These are phyloP conservation scores for Mycena metata DNA, from an alignment of 768 basidiomycete genomes.

Conservation along the genomic window DNA sequence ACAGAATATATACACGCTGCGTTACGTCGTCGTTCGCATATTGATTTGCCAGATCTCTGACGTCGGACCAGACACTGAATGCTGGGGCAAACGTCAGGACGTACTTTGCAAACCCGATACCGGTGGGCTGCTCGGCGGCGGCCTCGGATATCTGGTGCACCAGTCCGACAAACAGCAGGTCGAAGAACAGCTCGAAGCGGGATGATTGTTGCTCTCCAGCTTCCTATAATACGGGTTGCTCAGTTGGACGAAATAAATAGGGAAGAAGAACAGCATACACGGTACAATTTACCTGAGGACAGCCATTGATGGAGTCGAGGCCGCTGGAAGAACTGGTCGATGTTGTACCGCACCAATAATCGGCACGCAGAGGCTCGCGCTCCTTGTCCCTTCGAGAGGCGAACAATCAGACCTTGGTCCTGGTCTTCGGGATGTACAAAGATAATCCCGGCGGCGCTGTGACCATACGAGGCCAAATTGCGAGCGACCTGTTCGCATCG, in stretches of 20 bases:
- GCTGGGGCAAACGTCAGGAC: slow-evolving; percentile 44
- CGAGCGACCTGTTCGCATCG: slow-evolving; percentile 17
- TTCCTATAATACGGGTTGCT: slow-evolving; percentile 3
- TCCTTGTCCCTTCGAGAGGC: slow-evolving; percentile 23
- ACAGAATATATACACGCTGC: slow-evolving; percentile 46
- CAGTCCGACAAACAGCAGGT: slow-evolving; percentile 50
- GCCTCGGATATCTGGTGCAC: slow-evolving; percentile 49
- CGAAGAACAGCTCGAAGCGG: slow-evolving; percentile 52
- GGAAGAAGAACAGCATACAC: slow-evolving; percentile 9
- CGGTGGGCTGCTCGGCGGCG: slow-evolving; percentile 43
- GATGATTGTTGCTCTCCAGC: slow-evolving; percentile 37
- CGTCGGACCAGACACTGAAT: slow-evolving; percentile 49
- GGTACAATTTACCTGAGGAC: slow-evolving; percentile 32
- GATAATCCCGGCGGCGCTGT: slow-evolving; percentile 36
- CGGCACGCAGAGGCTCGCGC: slow-evolving; percentile 28
- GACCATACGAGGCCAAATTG: slow-evolving; percentile 35
- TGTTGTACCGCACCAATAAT: slow-evolving; percentile 31
- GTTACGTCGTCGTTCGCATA: slow-evolving; percentile 50
- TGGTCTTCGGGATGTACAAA: slow-evolving; percentile 36
- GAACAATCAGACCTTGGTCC: slow-evolving; percentile 33
- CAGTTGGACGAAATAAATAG: neutral
- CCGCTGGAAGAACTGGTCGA: slow-evolving; percentile 37
- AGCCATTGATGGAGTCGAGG: slow-evolving; percentile 39
- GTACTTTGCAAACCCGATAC: slow-evolving; percentile 39
- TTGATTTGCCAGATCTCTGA: slow-evolving; percentile 46